phyloP scores from a whole-genome alignment of 139 green algal species.

The Eudorina sp. region DNA sequence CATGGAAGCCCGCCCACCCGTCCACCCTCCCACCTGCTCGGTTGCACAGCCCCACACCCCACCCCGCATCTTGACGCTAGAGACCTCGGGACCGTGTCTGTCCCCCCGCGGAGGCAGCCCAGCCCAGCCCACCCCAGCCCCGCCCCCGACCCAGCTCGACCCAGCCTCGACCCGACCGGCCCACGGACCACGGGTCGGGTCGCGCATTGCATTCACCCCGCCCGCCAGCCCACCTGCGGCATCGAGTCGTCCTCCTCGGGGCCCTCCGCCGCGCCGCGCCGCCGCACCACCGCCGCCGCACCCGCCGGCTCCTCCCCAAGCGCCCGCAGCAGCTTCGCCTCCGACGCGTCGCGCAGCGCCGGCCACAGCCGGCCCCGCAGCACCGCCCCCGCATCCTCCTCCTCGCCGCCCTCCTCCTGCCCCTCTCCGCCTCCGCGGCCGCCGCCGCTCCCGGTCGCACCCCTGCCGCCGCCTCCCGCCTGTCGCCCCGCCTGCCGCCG shows the following conservation, averaged over 20 bases:
- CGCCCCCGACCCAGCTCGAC: too few relatives aligned
- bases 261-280: background rate
- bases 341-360: background rate
- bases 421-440: background rate
- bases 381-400: background rate
- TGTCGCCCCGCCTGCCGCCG: background rate
- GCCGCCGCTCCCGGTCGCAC: background rate
- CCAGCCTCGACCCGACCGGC: too few relatives aligned
- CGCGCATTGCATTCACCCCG: too few relatives aligned
- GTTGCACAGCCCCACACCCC: too few relatives aligned
- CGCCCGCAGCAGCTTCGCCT: slow-evolving; percentile 43
- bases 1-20: too few relatives aligned
- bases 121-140: too few relatives aligned
- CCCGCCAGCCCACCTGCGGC: slow-evolving; percentile 40
- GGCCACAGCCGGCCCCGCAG: slow-evolving; percentile 10
- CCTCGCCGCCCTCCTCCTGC: background rate
- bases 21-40: too few relatives aligned
- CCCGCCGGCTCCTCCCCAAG: slow-evolving; percentile 37
- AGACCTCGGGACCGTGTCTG: too few relatives aligned
- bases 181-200: too few relatives aligned
- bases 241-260: slow-evolving; percentile 42
- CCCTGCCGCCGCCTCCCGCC: background rate
- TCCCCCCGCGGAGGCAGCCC: too few relatives aligned
- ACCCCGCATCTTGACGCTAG: too few relatives aligned
- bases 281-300: background rate